Evolutionary conservation across 1,139 yeast species (phyloP), one percentile per base, ranked within the genome.

Genomic region (Yamadazyma dendronema): DNA sequence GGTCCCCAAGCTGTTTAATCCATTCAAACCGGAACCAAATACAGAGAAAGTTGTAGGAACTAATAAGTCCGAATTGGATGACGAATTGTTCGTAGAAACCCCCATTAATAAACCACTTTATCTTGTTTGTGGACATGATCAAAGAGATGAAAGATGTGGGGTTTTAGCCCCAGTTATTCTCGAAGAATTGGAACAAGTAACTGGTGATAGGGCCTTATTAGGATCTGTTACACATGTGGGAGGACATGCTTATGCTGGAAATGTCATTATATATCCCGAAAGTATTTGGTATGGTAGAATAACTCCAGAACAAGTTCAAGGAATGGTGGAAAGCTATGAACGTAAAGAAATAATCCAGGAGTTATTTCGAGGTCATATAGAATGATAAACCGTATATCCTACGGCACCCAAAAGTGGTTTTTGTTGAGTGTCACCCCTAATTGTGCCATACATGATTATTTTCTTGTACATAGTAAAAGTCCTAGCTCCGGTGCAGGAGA

Each of bases 211-310:
- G 11, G 37, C 40, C 11, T 28, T 31, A n/a, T 69, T 81, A 14
- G 86, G 86, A 0, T 53, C 72, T 13, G 65, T 82, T 1, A 77
- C 86, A 9, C 94, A 84, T 54, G 65, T 84, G 30, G 90, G 92
- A 0, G 94, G 94, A 0, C 94, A 84, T 53, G 84, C 71, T 1
- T 84, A 79, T 54, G 92, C 94, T 2, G 94, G 92, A 0, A 84
- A 84, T 52, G 78, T 84, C 13, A 60, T 84, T 2, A 74, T 74
- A 39, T 77, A 77, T 45, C 70, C 74, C 2, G 60, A 71, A n/a
- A 55, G 65, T 4, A 59, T 79, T 1, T 84, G 90, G 90, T 84
- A 84, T 50, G 90, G 92, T 0, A 59, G 84, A 38, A 87, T 84
- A 2, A 61, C 65, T 36, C 86, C 88, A 0, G 60, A 64, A n/a